Conservation (phyloP, 2,329 filamentous ascomycete species). For the Sclerotinia spermophila region DNA sequence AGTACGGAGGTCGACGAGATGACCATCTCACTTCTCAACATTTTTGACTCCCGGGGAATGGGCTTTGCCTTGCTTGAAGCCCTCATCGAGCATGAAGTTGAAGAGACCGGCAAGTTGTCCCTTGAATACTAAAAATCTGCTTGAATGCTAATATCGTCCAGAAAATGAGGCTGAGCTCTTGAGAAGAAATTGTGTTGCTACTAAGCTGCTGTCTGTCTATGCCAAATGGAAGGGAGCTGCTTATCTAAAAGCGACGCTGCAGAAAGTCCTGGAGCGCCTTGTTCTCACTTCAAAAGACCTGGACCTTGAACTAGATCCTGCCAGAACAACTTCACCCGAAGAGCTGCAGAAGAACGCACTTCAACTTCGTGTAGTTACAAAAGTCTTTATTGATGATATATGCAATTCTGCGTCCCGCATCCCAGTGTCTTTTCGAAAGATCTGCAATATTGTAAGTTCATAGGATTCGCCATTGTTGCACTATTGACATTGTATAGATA, state of each 20-base stretch:
- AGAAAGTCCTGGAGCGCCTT: slow-evolving; percentile 63
- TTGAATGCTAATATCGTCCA: slow-evolving; percentile 27
- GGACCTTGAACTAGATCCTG: slow-evolving; percentile 64
- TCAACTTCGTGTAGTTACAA: slow-evolving; percentile 63
- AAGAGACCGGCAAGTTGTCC: slow-evolving; percentile 54
- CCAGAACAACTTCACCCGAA: slow-evolving; percentile 55
- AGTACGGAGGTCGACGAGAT: slow-evolving; percentile 67
- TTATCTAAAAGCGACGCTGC: slow-evolving; percentile 61
- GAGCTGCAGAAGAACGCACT: slow-evolving; percentile 64
- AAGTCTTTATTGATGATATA: slow-evolving; percentile 69
- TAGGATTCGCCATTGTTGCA: not conserved
- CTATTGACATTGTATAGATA: slow-evolving; percentile 43
- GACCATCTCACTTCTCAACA: slow-evolving; percentile 62
- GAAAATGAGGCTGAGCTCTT: slow-evolving; percentile 67
- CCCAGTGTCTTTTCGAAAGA: slow-evolving; percentile 61
- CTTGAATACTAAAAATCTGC: not conserved
- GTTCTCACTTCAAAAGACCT: slow-evolving; percentile 65
- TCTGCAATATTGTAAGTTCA: slow-evolving; percentile 59
- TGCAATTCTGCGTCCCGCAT: slow-evolving; percentile 59
- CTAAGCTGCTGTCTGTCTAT: slow-evolving; percentile 68
- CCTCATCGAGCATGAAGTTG: slow-evolving; percentile 65
- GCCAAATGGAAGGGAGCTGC: slow-evolving; percentile 66
- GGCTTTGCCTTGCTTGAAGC: slow-evolving; percentile 62
- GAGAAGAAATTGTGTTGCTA: slow-evolving; percentile 66
- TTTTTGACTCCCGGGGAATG: slow-evolving; percentile 64